Evolutionary conservation across 2,329 filamentous ascomycete species (phyloP), one percentile per base, ranked within the genome.

Genomic region (Hypoxylon sp.): DNA sequence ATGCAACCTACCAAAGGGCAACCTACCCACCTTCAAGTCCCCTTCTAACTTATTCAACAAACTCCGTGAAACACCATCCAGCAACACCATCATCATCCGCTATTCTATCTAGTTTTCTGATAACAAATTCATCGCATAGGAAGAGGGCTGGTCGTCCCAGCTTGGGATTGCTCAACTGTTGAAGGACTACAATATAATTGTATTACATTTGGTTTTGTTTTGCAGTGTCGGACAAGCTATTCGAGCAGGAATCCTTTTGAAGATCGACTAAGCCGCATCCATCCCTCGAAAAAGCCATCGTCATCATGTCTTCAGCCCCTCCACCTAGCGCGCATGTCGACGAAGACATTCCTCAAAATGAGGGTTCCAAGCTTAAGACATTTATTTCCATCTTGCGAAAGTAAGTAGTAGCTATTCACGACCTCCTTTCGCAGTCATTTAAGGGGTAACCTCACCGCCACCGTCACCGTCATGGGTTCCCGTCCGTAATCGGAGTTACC

Each of bases 301-400:
- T 38, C 37, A 55, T 50, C 61, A 66, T 68, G 64, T 43, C 63
- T 51, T 54, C 63, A n/a, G 44, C 54, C 37, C 45, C 65, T 31
- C 57, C 65, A 19, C 50, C 65, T 3, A 64, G 63, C 23, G 41
- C 61, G 31, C 20, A 45, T 25, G 27, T 56, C 6, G 63, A 63
- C 40, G 67, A 69, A 49, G 67, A 69, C 29, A 58, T 64, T 15
- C 67, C 67, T 56, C 78, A 79, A 60, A 91, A 90, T 75, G 92
- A 97, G 51, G 86, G 84, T 61, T 93, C 89, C 61, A 96, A 96
- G 79, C 78, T 97, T 67, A 89, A 86, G 74, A 95, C 90, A 1
- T 96, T 97, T 67, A 73, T 97, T 55, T 84, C 86, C 44, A 96
- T 97, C 62, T 75, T 97, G 67, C 87, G 88, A 74, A 96, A 89